phyloP scores from a whole-genome alignment of 2,329 filamentous ascomycete genomes.

The Harringtonia aguacate region DNA sequence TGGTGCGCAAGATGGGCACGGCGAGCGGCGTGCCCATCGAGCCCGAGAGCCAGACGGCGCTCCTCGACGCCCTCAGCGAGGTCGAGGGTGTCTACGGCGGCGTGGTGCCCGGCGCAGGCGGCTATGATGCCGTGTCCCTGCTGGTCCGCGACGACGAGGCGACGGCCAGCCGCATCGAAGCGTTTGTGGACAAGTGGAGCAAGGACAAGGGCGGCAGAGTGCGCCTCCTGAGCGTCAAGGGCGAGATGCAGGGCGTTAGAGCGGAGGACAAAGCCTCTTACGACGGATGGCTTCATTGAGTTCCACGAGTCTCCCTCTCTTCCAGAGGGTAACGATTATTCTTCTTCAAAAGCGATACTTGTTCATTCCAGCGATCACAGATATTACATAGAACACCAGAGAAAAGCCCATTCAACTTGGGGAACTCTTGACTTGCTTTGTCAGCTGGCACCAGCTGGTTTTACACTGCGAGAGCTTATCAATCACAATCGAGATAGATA shows the following conservation, averaged over 20 bases:
- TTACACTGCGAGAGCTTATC: slow-evolving; percentile 5
- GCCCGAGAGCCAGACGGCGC: slow-evolving; percentile 70
- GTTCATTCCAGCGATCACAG: too few relatives aligned
- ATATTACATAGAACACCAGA: too few relatives aligned
- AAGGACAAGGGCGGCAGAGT: slow-evolving; percentile 49
- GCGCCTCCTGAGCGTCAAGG: slow-evolving; percentile 56
- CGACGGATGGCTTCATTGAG: slow-evolving; percentile 28
- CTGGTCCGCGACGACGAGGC: slow-evolving; percentile 63
- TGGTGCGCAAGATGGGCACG: slow-evolving; percentile 67
- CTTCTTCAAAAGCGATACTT: too few relatives aligned
- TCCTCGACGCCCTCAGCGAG: slow-evolving; percentile 68
- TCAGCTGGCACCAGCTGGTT: neutral
- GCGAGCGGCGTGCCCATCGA: slow-evolving; percentile 78
- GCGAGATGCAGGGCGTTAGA: slow-evolving; percentile 59
- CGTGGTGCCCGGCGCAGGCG: slow-evolving; percentile 88
- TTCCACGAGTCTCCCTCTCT: neutral
- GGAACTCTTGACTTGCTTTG: neutral
- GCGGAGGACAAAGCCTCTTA: slow-evolving; percentile 33
- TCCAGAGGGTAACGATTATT: too few relatives aligned
- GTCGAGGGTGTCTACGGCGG: slow-evolving; percentile 79
- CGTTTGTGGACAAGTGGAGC: slow-evolving; percentile 57
- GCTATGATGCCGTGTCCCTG: slow-evolving; percentile 80
- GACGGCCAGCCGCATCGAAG: slow-evolving; percentile 48
- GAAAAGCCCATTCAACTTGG: too few relatives aligned
- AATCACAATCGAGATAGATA: slow-evolving; percentile 3